Conservation (phyloP, 1,139 yeast genomes). For the Scheffersomyces parashehatae region DNA sequence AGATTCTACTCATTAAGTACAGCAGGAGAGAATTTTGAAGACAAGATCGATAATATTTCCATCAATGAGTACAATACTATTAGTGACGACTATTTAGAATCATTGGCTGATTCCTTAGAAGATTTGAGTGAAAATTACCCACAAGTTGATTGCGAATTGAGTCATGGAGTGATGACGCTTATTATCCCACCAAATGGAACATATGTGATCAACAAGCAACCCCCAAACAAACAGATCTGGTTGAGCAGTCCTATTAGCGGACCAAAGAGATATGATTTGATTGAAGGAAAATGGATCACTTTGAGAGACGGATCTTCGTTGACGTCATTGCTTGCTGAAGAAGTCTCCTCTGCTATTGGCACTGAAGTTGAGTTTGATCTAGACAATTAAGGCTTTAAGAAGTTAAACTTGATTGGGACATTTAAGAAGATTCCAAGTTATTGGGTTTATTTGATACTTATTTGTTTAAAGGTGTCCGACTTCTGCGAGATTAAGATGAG, state of each 20-base stretch:
- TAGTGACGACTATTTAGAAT: conserved; percentile 66
- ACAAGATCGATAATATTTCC: conserved; percentile 48
- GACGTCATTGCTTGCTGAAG: conserved; percentile 48
- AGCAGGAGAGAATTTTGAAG: conserved; percentile 53
- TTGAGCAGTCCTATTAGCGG: conserved; percentile 90
- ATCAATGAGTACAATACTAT: conserved; percentile 54
- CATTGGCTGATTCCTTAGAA: conserved; percentile 64
- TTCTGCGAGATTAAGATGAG: too few species aligned
- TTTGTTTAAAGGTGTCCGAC: too few species aligned
- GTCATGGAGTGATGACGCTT: conserved; percentile 81
- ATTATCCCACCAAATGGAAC: conserved; percentile 69
- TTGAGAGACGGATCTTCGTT: conserved; percentile 55
- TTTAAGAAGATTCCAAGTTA: too few species aligned
- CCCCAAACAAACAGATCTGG: conserved; percentile 94
- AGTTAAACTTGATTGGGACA: too few species aligned
- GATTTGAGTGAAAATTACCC: conserved; percentile 57
- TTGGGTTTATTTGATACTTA: too few species aligned
- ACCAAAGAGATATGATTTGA: conserved; percentile 68
- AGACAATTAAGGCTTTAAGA: conserved; percentile 11
- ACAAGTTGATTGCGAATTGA: conserved; percentile 73
- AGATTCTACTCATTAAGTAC: conserved; percentile 31
- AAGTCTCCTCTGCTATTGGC: conserved; percentile 43
- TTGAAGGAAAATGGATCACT: conserved; percentile 61
- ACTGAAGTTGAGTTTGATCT: conserved; percentile 28
- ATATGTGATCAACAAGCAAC: conserved; percentile 89